phyloP scores from a whole-genome alignment of 306 rosid genomes.

The Cucumis cinereus region DNA sequence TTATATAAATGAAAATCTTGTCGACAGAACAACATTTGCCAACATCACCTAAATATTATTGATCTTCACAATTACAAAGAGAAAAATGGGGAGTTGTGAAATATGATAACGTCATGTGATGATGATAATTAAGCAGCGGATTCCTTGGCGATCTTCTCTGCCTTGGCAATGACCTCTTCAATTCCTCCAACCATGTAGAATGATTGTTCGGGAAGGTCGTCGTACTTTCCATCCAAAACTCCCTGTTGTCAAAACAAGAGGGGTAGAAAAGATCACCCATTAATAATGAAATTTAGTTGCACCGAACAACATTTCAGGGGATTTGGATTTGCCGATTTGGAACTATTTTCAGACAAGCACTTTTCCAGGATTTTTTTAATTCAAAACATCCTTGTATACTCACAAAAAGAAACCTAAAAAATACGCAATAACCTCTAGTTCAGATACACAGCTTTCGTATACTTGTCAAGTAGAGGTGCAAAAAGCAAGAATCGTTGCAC shows the following conservation, averaged over 20 bases:
- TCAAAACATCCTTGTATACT: background rate
- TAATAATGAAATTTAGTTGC: background rate
- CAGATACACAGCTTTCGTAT: background rate
- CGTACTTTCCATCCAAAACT: slow-evolving; percentile 88
- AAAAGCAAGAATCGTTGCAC: background rate
- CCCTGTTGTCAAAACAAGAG: slow-evolving; percentile 37
- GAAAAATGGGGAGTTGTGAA: slow-evolving; percentile 9
- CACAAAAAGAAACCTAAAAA: background rate
- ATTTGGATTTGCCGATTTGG: too few species aligned
- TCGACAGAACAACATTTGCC: slow-evolving; percentile 41
- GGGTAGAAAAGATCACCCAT: background rate
- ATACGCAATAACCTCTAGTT: background rate
- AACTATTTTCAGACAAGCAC: background rate
- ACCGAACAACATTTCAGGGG: background rate
- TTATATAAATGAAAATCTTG: slow-evolving; percentile 41
- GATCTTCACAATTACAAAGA: slow-evolving; percentile 43
- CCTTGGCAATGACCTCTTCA: slow-evolving; percentile 89
- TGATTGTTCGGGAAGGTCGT: slow-evolving; percentile 80
- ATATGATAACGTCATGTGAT: background rate
- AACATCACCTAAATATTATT: slow-evolving; percentile 51
- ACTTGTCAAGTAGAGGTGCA: background rate
- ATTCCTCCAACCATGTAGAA: slow-evolving; percentile 99
- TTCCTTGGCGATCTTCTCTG: slow-evolving; percentile 90
- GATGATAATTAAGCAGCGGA: slow-evolving; percentile 26
- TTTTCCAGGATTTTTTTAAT: background rate